Base-by-base conservation (phyloP, 208 protist genomes). In the Leishmania amazonensis region DNA sequence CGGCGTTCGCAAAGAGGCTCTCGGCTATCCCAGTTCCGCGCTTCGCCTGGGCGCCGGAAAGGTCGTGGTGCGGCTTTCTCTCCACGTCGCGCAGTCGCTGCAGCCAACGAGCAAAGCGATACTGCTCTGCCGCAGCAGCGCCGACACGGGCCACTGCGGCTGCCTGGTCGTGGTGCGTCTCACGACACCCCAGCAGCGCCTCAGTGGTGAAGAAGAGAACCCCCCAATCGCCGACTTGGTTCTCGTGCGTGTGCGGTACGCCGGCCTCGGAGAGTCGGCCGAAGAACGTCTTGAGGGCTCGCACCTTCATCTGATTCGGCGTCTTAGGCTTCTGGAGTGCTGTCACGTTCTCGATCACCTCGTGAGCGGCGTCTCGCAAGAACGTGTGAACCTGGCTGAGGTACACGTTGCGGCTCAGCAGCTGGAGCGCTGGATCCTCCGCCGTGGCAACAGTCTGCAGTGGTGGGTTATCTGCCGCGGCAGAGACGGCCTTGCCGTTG, bases 201-300 rank as follows among this genome's bases (percentile, higher is more conserved):
- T 90, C 90, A 15, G 80, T 92, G 1, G 94, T 87, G 15, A 91
- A 84, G 81, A 96, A 96, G 21, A 95, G 81, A 21, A 92, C 85
- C 75, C 94, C 92, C 94, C 94, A 97, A 2, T 71, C 42, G 24
- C 83, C 78, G 49, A 93, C 87, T 76, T 93, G 88, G 35, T 85
- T 71, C 53, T 88, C 93, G 79, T 96, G 91, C 35, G 92, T 96
- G 84, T 96, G 91, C 15, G 90, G 88, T 7, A 98, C 86, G 42
- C 96, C 96, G 0, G 88, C 85, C 76, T 94, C 93, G n/a, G 81
- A 73, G 60, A 98, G 80, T 28, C 86, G 81, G 57, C 87, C 89
- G 75, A 97, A 96, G 47, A 98, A 91, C 13, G 83, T 96, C 88
- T 98, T 98, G 45, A 98, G 87, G 7, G 91, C 92, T 15, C 96